These are phyloP conservation scores for Fusarium sp. DNA, from an alignment of 2,329 filamentous ascomycete species.

Conservation along the genomic window DNA sequence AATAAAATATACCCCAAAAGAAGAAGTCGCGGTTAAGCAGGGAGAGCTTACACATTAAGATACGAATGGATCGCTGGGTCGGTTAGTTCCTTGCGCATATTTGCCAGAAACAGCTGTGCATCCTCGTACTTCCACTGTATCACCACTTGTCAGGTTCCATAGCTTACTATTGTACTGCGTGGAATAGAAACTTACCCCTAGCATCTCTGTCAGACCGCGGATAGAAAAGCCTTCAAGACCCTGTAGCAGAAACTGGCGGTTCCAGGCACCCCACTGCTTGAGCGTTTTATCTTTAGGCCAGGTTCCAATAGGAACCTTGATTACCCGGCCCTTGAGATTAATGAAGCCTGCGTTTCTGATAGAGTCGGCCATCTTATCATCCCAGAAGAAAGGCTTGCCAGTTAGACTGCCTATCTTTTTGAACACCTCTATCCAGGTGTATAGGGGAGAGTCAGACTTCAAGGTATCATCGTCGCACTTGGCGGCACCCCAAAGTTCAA, in stretches of 20 bases:
- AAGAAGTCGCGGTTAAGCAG: neutral
- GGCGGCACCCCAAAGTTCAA: slow-evolving; percentile 35
- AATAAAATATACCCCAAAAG: neutral
- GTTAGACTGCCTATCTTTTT: slow-evolving; percentile 28
- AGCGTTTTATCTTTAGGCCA: slow-evolving; percentile 49
- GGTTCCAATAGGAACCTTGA: slow-evolving; percentile 40
- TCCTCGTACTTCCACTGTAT: slow-evolving; percentile 27
- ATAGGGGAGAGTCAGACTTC: slow-evolving; percentile 25
- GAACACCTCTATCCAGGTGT: slow-evolving; percentile 36
- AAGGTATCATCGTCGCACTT: slow-evolving; percentile 45
- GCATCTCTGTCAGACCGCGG: slow-evolving; percentile 35
- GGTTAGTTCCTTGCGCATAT: slow-evolving; percentile 30
- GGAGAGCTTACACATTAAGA: slow-evolving; percentile 26
- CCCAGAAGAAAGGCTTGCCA: slow-evolving; percentile 35
- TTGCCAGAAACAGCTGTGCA: slow-evolving; percentile 31
- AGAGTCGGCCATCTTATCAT: slow-evolving; percentile 18
- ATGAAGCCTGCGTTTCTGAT: slow-evolving; percentile 38
- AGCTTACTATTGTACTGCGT: accelerated
- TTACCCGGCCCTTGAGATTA: slow-evolving; percentile 25
- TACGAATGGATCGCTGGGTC: slow-evolving; percentile 25
- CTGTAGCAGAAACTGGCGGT: slow-evolving; percentile 38
- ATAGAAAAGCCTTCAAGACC: slow-evolving; percentile 43
- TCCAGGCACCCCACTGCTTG: slow-evolving; percentile 45
- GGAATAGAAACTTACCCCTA: slow-evolving; percentile 20
- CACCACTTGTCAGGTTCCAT: neutral